These are phyloP conservation scores for Coemansia sp. DNA, from an alignment of 192 early-diverging fungal species.

Conservation along the genomic window DNA sequence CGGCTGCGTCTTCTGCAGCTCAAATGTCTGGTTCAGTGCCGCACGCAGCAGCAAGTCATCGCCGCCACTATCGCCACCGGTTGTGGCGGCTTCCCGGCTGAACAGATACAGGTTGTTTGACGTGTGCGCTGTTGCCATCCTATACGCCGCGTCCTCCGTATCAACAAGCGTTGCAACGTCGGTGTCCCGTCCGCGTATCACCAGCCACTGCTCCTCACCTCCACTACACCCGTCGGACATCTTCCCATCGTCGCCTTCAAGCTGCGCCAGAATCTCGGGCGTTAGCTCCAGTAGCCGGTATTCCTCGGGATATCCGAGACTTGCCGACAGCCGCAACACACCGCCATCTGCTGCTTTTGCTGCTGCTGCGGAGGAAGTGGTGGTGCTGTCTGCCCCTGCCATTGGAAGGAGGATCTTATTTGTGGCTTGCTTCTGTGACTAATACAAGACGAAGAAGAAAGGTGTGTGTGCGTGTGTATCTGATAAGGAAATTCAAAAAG, in stretches of 20 bases:
- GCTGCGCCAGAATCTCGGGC: constrained; percentile 35
- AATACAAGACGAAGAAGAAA: too few species aligned
- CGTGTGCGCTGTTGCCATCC: constrained; percentile 48
- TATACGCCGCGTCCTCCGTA: constrained; percentile 23
- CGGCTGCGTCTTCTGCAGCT: constrained; percentile 38
- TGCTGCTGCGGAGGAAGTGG: neutral
- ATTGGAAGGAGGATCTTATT: neutral
- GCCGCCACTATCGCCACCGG: constrained; percentile 1
- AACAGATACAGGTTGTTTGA: constrained; percentile 52
- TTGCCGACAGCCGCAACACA: constrained; percentile 31
- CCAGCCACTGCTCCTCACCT: constrained; percentile 12
- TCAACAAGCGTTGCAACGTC: constrained; percentile 41
- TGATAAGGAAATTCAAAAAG: too few species aligned
- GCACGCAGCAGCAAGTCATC: constrained; percentile 28
- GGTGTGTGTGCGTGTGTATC: too few species aligned
- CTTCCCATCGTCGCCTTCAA: constrained; percentile 8
- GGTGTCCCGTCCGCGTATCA: constrained; percentile 32
- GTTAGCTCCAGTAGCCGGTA: constrained; percentile 45
- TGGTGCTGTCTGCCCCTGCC: neutral
- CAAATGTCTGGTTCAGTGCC: constrained; percentile 47
- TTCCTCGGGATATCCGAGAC: constrained; percentile 47
- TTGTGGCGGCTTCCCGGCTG: neutral
- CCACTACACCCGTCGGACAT: neutral
- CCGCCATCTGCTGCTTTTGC: neutral
- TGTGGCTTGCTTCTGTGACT: too few species aligned